A percentile compares a stretch with the other conserved stretches of the same genome.
Conservation (phyloP, 345 rosid genomes). For the Trapa incisa region DNA sequence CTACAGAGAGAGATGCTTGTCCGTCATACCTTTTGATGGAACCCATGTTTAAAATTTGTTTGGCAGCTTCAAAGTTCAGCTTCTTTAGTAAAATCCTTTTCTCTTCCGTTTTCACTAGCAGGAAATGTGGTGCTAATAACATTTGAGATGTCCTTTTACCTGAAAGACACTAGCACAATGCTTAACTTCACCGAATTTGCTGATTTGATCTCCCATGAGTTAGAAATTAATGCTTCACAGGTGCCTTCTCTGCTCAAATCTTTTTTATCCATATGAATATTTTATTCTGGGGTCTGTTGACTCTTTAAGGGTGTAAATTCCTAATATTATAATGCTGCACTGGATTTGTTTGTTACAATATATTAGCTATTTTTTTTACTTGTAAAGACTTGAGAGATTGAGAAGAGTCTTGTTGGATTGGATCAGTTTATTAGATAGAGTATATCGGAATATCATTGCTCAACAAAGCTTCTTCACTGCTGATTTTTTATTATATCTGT, state of each 20-base stretch:
- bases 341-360: neutral
- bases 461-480: neutral
- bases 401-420: neutral
- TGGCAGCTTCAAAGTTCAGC: neutral
- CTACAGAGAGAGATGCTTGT: neutral
- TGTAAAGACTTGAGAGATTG: neutral
- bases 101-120: slow-evolving; percentile 13
- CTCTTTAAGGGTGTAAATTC: neutral
- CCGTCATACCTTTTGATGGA: neutral
- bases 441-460: neutral
- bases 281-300: neutral
- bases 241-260: slow-evolving; percentile 15
- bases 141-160: slow-evolving; percentile 42
- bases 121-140: slow-evolving; percentile 49
- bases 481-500: slow-evolving; percentile 4
- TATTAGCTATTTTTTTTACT: neutral
- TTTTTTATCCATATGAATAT: neutral
- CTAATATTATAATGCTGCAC: neutral
- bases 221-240: slow-evolving; percentile 46
- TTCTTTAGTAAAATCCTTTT: neutral
- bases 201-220: slow-evolving; percentile 37
- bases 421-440: neutral
- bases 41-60: neutral
- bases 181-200: slow-evolving; percentile 36
- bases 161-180: slow-evolving; percentile 40